Evolutionary conservation across 176 grass and related monocot species (phyloP), one percentile per base, ranked within the genome.

Genomic region (Bothriochloa decipiens): DNA sequence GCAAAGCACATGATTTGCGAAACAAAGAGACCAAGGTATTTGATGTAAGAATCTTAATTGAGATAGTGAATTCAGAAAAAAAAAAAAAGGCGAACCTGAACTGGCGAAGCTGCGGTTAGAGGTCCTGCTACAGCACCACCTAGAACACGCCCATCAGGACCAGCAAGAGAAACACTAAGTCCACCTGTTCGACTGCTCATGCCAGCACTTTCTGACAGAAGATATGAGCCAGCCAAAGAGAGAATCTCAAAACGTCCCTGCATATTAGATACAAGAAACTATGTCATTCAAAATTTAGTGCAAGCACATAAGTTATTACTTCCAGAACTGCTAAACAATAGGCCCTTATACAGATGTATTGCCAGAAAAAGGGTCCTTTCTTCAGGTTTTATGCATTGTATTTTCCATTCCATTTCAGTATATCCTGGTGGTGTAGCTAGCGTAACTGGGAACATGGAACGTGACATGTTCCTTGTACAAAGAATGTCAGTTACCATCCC

Each of bases 161-260:
- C 68, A 84, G 80, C 86, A 81, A 92, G 83, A 0, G 80, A 90
- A 82, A 90, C 77, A 76, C 72, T 76, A 25, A 95, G 73, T 78
- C 80, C 85, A 42, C 93, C 90, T 27, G 83, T 86, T 72, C 76
- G 83, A 82, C 83, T 90, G 70, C 86, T 87, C 52, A 92, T 58
- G 5, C 83, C 88, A 43, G 50, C 20, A 65, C 42, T 79, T 18
- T 92, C 86, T 35, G 93, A 92, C 13, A 84, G 68, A 45, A 90
- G 72, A 87, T 84, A 95, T 20, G 88, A 82, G 4, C 93, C 93
- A 27, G 83, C 88, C 70, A 95, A 84, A 66, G 90, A 90, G 52
- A 92, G 60, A 49, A 95, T 88, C 72, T 95, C 88, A 87, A 95
- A 95, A 77, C 32, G 27, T 1, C 90, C 92, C 93, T 95, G 73